Percentiles rank a stretch among this genome's conserved stretches.
These are phyloP conservation scores for Leccinum boreale DNA, from an alignment of 768 basidiomycete genomes.

Conservation along the genomic window DNA sequence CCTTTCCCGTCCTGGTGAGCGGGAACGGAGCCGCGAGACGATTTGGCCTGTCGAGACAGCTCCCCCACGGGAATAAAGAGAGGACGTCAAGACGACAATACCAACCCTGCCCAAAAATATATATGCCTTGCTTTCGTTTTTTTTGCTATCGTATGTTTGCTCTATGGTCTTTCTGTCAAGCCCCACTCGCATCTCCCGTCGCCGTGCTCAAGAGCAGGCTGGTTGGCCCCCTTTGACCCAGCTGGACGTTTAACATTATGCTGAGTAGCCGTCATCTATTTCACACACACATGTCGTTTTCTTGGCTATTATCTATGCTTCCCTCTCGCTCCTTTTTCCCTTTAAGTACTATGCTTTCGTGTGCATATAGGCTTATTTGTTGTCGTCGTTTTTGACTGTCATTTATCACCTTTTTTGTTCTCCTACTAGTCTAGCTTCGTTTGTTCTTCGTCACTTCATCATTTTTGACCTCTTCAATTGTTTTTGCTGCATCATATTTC, in stretches of 20 bases:
- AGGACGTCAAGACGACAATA: constrained; percentile 15
- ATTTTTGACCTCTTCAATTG: neutral
- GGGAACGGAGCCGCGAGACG: constrained; percentile 28
- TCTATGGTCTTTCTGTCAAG: constrained; percentile 18
- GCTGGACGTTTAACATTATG: constrained; percentile 28
- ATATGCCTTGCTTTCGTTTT: constrained; percentile 27
- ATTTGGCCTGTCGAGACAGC: constrained; percentile 30
- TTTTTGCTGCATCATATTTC: constrained; percentile 15
- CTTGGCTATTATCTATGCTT: constrained; percentile 30
- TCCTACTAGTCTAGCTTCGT: constrained; percentile 8
- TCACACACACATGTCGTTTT: constrained; percentile 15
- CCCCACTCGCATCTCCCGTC: constrained; percentile 22
- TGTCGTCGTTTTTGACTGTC: constrained; percentile 19
- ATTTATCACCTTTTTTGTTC: constrained; percentile 24
- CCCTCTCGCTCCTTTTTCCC: neutral
- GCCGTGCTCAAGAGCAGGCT: constrained; percentile 5
- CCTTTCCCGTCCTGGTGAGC: constrained; percentile 23
- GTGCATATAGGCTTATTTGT: constrained; percentile 24
- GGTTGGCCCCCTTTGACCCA: constrained; percentile 10
- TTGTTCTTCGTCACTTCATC: constrained; percentile 4
- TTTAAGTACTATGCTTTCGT: constrained; percentile 24
- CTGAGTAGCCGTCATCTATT: constrained; percentile 18
- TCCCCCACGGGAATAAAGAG: constrained; percentile 26
- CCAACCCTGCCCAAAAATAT: constrained; percentile 12
- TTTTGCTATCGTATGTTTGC: constrained; percentile 22